Conservation (phyloP, 768 basidiomycete genomes). For the Psilocybe tampanensis region DNA sequence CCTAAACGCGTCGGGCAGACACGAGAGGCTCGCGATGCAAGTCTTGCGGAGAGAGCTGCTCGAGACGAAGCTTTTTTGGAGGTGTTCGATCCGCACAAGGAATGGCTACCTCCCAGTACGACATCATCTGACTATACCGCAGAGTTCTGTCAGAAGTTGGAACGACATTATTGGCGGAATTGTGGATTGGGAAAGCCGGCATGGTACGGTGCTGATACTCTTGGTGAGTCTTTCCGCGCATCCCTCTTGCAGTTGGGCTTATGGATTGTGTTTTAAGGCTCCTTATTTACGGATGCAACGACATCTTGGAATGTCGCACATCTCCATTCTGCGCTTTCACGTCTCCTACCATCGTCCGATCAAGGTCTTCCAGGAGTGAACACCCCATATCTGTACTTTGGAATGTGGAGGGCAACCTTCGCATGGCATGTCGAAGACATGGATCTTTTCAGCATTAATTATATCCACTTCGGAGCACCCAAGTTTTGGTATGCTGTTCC, state of each 20-base stretch:
- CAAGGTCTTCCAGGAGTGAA: constrained; percentile 93
- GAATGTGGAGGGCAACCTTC: constrained; percentile 99
- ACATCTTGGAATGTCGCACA: constrained; percentile 93
- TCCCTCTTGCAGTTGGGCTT: not conserved
- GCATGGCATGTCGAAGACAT: constrained; percentile 99
- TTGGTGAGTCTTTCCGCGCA: constrained; percentile 54
- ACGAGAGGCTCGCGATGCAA: constrained; percentile 51
- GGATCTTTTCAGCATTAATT: constrained; percentile 99
- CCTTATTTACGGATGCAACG: constrained; percentile 74
- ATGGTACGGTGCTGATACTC: constrained; percentile 97
- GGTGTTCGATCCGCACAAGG: constrained; percentile 67
- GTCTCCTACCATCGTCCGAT: constrained; percentile 67
- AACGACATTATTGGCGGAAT: constrained; percentile 91
- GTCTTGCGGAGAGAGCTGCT: constrained; percentile 47
- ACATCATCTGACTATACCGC: constrained; percentile 77
- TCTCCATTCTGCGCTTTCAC: constrained; percentile 83
- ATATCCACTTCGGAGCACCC: constrained; percentile 97
- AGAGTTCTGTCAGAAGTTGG: constrained; percentile 86
- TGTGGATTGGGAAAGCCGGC: constrained; percentile 87
- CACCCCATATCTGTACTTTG: constrained; percentile 96
- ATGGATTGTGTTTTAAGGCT: constrained; percentile 41
- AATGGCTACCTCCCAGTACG: constrained; percentile 84
- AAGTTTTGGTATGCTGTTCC: constrained; percentile 98
- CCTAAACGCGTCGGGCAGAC: constrained; percentile 41
- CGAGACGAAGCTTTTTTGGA: constrained; percentile 62